These are phyloP conservation scores for Phialophora verrucosa DNA, from an alignment of 2,329 filamentous ascomycete species.

Conservation along the genomic window DNA sequence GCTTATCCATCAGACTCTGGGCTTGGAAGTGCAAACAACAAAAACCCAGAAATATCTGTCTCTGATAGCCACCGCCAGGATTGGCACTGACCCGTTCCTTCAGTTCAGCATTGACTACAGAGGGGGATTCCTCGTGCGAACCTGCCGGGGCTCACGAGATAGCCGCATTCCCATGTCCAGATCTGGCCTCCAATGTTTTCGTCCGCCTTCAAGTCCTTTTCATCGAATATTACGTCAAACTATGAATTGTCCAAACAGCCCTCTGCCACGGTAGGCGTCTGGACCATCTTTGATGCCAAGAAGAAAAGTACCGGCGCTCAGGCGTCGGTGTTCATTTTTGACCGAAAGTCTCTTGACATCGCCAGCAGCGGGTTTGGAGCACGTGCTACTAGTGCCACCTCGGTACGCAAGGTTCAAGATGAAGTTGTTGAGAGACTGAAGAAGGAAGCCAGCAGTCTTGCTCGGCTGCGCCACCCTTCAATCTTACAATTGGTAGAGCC, in stretches of 20 bases:
- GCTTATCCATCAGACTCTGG: background rate
- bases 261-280: slow-evolving; percentile 83
- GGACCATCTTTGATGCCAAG: slow-evolving; percentile 98
- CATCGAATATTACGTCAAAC: slow-evolving; percentile 89
- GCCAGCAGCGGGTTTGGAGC: slow-evolving; percentile 66
- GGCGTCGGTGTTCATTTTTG: slow-evolving; percentile 93
- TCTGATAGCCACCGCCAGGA: background rate
- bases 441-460: slow-evolving; percentile 87
- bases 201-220: slow-evolving; percentile 90
- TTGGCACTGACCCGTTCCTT: background rate
- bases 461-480: slow-evolving; percentile 86
- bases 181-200: slow-evolving; percentile 72
- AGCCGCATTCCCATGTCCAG: slow-evolving; percentile 13
- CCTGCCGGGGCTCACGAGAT: background rate
- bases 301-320: slow-evolving; percentile 91
- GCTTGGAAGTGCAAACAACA: background rate
- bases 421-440: slow-evolving; percentile 90
- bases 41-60: background rate
- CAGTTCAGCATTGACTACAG: background rate
- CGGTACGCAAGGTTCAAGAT: slow-evolving; percentile 80
- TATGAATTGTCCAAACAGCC: slow-evolving; percentile 80
- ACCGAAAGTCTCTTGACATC: slow-evolving; percentile 78
- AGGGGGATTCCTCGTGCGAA: background rate
- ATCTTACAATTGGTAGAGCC: slow-evolving; percentile 92
- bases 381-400: slow-evolving; percentile 64